phyloP scores from a whole-genome alignment of 257 asterid species.

The Scutellaria baicalensis region DNA sequence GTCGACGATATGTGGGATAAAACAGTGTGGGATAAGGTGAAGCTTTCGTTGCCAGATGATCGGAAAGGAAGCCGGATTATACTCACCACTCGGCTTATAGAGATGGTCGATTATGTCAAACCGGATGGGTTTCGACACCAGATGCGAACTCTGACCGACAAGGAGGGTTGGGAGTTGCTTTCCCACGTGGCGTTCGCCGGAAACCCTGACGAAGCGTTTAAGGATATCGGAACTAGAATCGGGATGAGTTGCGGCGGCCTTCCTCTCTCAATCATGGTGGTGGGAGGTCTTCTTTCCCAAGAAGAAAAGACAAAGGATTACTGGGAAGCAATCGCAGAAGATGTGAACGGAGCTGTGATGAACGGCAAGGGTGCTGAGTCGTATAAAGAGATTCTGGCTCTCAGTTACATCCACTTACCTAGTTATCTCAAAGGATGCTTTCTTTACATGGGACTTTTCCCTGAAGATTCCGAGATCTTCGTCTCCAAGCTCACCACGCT shows the following conservation, averaged over 20 bases:
- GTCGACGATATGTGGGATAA: conserved; percentile 31
- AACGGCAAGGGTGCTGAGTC: neutral
- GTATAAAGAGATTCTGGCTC: conserved; percentile 11
- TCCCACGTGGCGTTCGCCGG: neutral
- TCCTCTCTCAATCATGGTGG: conserved; percentile 20
- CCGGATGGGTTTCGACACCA: neutral
- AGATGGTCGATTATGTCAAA: neutral
- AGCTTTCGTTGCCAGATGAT: conserved; percentile 7
- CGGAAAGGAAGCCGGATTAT: conserved; percentile 22
- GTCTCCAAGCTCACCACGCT: conserved; percentile 18
- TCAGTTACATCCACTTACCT: conserved; percentile 31
- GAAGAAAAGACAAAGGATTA: neutral
- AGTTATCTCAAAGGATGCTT: conserved; percentile 23
- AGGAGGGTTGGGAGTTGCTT: conserved; percentile 16
- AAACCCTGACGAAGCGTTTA: conserved; percentile 3
- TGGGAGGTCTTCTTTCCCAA: conserved; percentile 29
- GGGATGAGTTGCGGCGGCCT: conserved; percentile 20
- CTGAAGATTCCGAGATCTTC: conserved; percentile 19
- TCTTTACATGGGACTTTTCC: conserved; percentile 34
- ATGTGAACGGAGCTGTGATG: neutral
- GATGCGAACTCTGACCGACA: neutral
- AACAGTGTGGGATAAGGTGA: conserved; percentile 1
- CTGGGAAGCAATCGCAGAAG: conserved; percentile 17
- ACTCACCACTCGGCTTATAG: conserved; percentile 9
- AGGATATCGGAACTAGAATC: neutral